phyloP scores from a whole-genome alignment of 176 grass and related monocot genomes.

The Bolboschoenus planiculmis region DNA sequence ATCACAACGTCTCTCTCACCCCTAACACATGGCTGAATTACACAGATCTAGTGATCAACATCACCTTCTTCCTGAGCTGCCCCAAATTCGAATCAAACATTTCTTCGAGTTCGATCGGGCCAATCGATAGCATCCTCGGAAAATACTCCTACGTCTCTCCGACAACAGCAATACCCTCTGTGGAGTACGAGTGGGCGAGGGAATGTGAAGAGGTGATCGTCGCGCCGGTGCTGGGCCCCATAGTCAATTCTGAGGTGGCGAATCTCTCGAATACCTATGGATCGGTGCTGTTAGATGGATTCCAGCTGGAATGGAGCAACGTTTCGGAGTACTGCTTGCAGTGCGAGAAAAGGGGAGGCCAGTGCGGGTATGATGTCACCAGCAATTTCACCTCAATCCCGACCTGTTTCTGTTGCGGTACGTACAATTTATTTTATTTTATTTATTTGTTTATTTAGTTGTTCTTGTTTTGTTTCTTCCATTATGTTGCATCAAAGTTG shows the following conservation, averaged over 20 bases:
- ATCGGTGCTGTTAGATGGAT: background rate
- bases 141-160: constrained; percentile 3
- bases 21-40: background rate
- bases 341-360: background rate
- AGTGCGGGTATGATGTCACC: constrained; percentile 10
- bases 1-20: background rate
- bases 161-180: background rate
- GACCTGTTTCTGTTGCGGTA: constrained; percentile 8
- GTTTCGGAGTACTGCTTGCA: background rate
- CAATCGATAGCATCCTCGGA: background rate
- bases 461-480: background rate
- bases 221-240: background rate
- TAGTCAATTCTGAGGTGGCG: background rate
- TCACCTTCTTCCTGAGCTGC: constrained; percentile 10
- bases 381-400: background rate
- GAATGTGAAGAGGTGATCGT: background rate
- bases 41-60: constrained; percentile 7
- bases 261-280: background rate
- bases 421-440: background rate
- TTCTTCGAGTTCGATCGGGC: background rate
- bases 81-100: accelerated
- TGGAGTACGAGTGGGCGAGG: background rate
- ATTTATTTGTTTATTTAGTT: background rate
- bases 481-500: background rate
- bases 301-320: background rate